Evolutionary conservation across 257 asterid species (phyloP).

Genomic region (Nicotiana otophora): DNA sequence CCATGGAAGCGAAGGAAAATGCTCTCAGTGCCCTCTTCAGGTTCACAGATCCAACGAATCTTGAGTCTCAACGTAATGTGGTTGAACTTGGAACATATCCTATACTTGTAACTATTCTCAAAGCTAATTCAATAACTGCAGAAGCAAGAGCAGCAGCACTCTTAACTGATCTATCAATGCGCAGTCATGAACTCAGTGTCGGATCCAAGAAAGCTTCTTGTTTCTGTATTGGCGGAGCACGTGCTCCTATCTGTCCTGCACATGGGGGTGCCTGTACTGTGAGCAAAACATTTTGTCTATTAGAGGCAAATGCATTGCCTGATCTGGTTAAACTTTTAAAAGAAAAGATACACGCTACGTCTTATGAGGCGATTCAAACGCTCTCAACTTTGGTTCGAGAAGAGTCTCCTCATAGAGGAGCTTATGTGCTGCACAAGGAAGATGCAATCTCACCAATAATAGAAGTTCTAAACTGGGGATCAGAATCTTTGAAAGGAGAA

Average conservation of each 20-base stretch:
- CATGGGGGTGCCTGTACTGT: constrained; percentile 48
- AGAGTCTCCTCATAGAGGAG: constrained; percentile 54
- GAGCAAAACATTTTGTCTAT: constrained; percentile 40
- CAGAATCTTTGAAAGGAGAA: constrained; percentile 46
- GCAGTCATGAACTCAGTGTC: constrained; percentile 41
- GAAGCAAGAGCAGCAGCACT: constrained; percentile 63
- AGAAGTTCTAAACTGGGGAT: constrained; percentile 56
- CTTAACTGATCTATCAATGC: constrained; percentile 56
- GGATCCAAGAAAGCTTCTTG: constrained; percentile 18
- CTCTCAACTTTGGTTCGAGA: constrained; percentile 58
- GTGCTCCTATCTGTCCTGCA: constrained; percentile 28
- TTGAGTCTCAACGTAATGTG: constrained; percentile 29
- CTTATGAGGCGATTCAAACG: constrained; percentile 60
- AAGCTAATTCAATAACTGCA: constrained; percentile 35
- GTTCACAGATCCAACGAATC: constrained; percentile 57
- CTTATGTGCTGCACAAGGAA: constrained; percentile 40
- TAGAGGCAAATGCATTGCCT: constrained; percentile 44
- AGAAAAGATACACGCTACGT: constrained; percentile 44
- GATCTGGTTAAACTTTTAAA: constrained; percentile 33
- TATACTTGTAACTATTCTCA: constrained; percentile 35
- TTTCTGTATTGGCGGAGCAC: constrained; percentile 19
- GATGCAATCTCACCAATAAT: constrained; percentile 34
- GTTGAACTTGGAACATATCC: constrained; percentile 43
- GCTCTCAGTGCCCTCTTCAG: constrained; percentile 57
- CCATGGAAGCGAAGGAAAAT: constrained; percentile 53